Evolutionary conservation across 1,139 yeast genomes (phyloP), one percentile per base, ranked within the genome.

Genomic region (Spencermartinsiella ligniputridi): DNA sequence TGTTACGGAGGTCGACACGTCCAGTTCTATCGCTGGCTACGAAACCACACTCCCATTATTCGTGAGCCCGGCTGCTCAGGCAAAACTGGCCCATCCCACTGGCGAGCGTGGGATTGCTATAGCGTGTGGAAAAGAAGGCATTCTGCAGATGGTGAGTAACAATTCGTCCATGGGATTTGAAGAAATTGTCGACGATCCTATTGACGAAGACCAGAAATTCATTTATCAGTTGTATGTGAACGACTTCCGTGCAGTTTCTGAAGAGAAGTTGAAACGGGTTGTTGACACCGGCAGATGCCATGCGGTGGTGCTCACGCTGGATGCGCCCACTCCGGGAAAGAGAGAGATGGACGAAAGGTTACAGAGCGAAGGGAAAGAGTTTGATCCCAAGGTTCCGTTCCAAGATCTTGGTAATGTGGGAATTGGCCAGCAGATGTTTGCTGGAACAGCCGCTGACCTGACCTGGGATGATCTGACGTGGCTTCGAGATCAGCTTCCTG

Each of bases 321-420:
- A 86, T 69, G 92, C 95, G 0, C 92, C 95, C 8, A 79, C 83
- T 42, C 74, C 86, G 46, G 95, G 95, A n/a, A 77, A 87, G 56
- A 75, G 95, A 56, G 81, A 76, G 53, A 74, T 74, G 51, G 81
- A 77, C 54, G 78, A 76, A 74, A 61, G 79, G 43, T 43, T 54
- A 16, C 51, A 54, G 36, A 46, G 68, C 63, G 74, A 65, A 61
- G 79, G 68, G 47, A 75, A 75, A 40, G 78, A 61, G 9, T 57
- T 62, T 17, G 48, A 45, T 22, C 46, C 45, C 15, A 37, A 39
- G 30, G 35, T 35, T 22, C 47, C 47, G 3, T 44, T 42, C 38
- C 44, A 38, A 12, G 41, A 40, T 18, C 18, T 34, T 16, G 41
- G 39, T 11, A 34, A 47, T 16, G 46, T 44, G 6, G 52, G 61